Conservation (phyloP, 2,329 filamentous ascomycete species). For the Podosphaera xanthii region DNA sequence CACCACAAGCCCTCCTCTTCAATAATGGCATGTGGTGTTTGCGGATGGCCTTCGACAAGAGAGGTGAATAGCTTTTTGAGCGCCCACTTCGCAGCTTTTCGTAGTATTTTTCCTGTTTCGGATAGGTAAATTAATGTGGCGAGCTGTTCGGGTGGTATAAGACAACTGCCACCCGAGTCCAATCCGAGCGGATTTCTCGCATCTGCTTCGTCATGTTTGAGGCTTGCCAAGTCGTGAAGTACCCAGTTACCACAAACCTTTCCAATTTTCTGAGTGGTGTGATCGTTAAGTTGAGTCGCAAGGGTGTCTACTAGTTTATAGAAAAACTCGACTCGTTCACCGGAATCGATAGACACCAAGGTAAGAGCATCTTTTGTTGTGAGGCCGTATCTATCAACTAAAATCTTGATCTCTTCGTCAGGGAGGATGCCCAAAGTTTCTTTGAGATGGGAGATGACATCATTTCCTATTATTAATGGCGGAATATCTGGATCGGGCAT, state of each 20-base stretch:
- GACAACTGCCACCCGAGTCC: slow-evolving; percentile 9
- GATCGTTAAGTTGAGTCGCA: not conserved
- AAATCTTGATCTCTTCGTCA: slow-evolving; percentile 40
- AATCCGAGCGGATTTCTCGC: slow-evolving; percentile 11
- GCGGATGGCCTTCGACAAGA: slow-evolving; percentile 17
- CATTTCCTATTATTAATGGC: slow-evolving; percentile 50
- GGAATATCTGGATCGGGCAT: slow-evolving; percentile 91
- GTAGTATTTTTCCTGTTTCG: slow-evolving; percentile 23
- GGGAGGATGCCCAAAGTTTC: slow-evolving; percentile 45
- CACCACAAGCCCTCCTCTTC: slow-evolving; percentile 31
- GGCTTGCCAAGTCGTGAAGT: slow-evolving; percentile 50
- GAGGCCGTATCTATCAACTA: slow-evolving; percentile 42
- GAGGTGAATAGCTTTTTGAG: slow-evolving; percentile 27
- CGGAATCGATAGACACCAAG: slow-evolving; percentile 53
- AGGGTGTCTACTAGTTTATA: slow-evolving; percentile 34
- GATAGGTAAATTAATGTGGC: slow-evolving; percentile 23
- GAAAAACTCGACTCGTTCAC: slow-evolving; percentile 63
- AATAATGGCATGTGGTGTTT: slow-evolving; percentile 28
- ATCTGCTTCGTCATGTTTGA: slow-evolving; percentile 26
- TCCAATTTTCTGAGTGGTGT: slow-evolving; percentile 16
- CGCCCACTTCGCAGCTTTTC: slow-evolving; percentile 35
- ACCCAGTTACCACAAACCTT: slow-evolving; percentile 40
- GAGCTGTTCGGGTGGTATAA: slow-evolving; percentile 14
- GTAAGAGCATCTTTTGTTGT: slow-evolving; percentile 66
- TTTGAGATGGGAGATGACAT: slow-evolving; percentile 42